Evolutionary conservation across 2,329 filamentous ascomycete species (phyloP).

Genomic region (Aspergillus sergii): DNA sequence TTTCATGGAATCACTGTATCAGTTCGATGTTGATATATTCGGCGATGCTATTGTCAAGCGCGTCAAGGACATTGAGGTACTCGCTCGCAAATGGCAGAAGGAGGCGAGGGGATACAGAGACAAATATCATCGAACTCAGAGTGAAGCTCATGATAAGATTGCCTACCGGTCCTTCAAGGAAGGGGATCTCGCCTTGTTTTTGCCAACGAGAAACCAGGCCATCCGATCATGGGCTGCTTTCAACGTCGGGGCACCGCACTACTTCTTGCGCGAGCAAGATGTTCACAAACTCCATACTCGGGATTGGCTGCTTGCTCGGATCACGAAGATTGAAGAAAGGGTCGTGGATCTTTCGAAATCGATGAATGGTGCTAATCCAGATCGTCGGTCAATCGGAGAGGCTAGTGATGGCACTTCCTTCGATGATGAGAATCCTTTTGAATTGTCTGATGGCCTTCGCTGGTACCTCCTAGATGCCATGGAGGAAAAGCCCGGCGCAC

Average conservation of each 20-base stretch:
- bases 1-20: conserved; percentile 72
- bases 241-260: conserved; percentile 96
- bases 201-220: conserved; percentile 91
- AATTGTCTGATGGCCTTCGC: conserved; percentile 87
- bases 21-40: conserved; percentile 82
- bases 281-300: conserved; percentile 78
- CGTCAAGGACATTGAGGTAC: conserved; percentile 89
- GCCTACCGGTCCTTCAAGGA: conserved; percentile 95
- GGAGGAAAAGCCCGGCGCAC: conserved; percentile 89
- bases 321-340: conserved; percentile 86
- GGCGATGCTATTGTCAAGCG: conserved; percentile 84
- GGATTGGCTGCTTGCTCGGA: conserved; percentile 96
- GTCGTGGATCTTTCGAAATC: conserved; percentile 90
- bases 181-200: conserved; percentile 88
- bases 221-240: conserved; percentile 97
- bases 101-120: conserved; percentile 87
- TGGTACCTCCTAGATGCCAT: conserved; percentile 95
- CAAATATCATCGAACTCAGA: conserved; percentile 76
- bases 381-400: conserved; percentile 52
- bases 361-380: conserved; percentile 59
- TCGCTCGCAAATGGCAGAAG: conserved; percentile 89
- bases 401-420: conserved; percentile 59
- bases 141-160: conserved; percentile 92
- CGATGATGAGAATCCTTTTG: conserved; percentile 95
- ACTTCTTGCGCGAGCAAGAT: conserved; percentile 93